Evolutionary conservation across 1,284 basidiomycete species (phyloP), one percentile per base, ranked within the genome.

Genomic region (Sporisorium sorghi): DNA sequence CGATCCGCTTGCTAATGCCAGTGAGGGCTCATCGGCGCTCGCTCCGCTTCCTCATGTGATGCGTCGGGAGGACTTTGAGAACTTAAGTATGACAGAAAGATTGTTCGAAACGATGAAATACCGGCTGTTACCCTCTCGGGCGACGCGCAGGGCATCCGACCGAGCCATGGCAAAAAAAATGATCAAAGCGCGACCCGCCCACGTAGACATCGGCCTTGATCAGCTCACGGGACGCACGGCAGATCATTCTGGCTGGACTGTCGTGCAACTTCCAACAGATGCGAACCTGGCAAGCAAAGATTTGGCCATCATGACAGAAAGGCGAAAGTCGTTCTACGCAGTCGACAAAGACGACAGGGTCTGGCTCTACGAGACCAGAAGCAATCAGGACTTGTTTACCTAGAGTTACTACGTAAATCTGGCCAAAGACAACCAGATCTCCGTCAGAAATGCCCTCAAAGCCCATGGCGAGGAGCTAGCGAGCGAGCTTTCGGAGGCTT

Each of bases 301-400:
- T 17, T 15, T 62, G 30, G 47, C 59, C 0, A 12, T 30, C 2
- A 55, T 62, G 59, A 56, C 53, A n/a, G 15, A 23, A 8, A 32
- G 42, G 15, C 26, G 26, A 23, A 28, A 51, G 9, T 14, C 59
- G 1, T 56, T 62, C 32, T 56, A 44, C 21, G 53, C 26, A 14
- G 10, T 49, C 47, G 59, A 50, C 15, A 42, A 14, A 6, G 12
- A n/a, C n/a, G 23, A n/a, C 11, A 32, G 47, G n/a, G 40, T 62
- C n/a, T 62, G 59, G 59, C 8, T 50, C 15, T 62, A 55, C 23
- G 2, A 58, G 6, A 23, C 30, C 5, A 14, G 9, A 19, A 1
- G 24, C 21, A 33, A 43, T 11, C 12, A 0, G 1, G 53, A 32
- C 10, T 3, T 14, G 17, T 61, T 54, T 26, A 51, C 43, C n/a